Evolutionary conservation across 2,329 filamentous ascomycete species (phyloP).

Genomic region (Helotiales sp.): DNA sequence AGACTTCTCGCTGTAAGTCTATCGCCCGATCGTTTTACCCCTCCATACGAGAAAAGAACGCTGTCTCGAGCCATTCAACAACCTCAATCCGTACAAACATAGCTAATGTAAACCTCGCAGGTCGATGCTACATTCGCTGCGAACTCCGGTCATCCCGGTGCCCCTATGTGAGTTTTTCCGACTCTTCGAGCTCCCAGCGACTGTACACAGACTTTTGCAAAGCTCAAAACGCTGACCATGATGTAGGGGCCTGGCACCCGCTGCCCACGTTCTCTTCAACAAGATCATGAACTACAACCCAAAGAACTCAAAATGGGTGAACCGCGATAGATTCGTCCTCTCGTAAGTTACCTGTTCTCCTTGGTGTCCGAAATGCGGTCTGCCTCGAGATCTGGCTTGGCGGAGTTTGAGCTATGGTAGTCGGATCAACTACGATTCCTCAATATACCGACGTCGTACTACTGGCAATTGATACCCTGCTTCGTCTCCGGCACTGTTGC

Average conservation of each 20-base stretch:
- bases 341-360: conserved; percentile 67
- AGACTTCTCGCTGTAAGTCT: conserved; percentile 86
- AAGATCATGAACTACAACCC: conserved; percentile 99
- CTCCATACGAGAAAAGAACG: conserved; percentile 13
- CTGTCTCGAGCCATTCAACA: background rate
- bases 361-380: background rate
- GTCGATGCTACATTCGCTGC: conserved; percentile 95
- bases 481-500: background rate
- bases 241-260: conserved; percentile 78
- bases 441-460: background rate
- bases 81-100: conserved; percentile 17
- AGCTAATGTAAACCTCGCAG: conserved; percentile 48
- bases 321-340: conserved; percentile 97
- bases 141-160: conserved; percentile 98
- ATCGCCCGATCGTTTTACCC: conserved; percentile 25
- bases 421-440: background rate
- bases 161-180: conserved; percentile 73
- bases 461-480: background rate
- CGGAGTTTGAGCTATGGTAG: background rate
- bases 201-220: background rate
- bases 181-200: background rate
- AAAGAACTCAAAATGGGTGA: conserved; percentile 96
- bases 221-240: conserved; percentile 34
- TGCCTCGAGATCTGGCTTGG: background rate
- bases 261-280: conserved; percentile 96